A percentile compares a stretch with the other conserved stretches of the same genome.
Conservation (phyloP, 805 yeast genomes). For the Nakazawaea ernobii region DNA sequence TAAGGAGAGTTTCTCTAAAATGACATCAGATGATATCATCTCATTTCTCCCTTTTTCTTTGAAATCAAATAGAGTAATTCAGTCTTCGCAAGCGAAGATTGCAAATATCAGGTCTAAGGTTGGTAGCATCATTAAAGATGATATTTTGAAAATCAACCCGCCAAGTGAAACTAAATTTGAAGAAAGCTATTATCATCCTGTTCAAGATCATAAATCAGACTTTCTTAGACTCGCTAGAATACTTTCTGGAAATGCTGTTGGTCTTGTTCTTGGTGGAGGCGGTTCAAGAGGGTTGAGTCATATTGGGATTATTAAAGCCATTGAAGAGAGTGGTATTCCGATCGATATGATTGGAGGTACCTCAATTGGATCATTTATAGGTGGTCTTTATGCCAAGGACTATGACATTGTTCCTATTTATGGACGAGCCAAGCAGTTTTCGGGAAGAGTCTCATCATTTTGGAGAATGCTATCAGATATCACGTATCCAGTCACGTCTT, state of each 20-base stretch:
- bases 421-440: slow-evolving; percentile 83
- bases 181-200: slow-evolving; percentile 24
- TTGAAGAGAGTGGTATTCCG: slow-evolving; percentile 90
- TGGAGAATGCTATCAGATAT: slow-evolving; percentile 85
- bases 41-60: slow-evolving; percentile 2
- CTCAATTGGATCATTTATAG: slow-evolving; percentile 92
- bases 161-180: not conserved
- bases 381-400: slow-evolving; percentile 91
- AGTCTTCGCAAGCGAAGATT: slow-evolving; percentile 11
- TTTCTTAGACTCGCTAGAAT: slow-evolving; percentile 86
- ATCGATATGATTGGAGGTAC: slow-evolving; percentile 95
- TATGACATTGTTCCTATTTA: slow-evolving; percentile 87
- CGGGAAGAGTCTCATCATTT: slow-evolving; percentile 71
- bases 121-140: slow-evolving; percentile 19
- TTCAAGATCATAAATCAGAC: slow-evolving; percentile 71
- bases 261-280: slow-evolving; percentile 94
- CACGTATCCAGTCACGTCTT: slow-evolving; percentile 90
- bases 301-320: slow-evolving; percentile 82
- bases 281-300: slow-evolving; percentile 96
- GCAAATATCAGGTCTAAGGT: slow-evolving; percentile 10
- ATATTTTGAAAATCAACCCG: slow-evolving; percentile 16
- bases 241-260: slow-evolving; percentile 88
- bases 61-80: slow-evolving; percentile 6
- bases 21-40: slow-evolving; percentile 5
- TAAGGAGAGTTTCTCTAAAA: not conserved